phyloP scores from a whole-genome alignment of 1,284 basidiomycete genomes.

The Cutaneotrichosporon dermatis region DNA sequence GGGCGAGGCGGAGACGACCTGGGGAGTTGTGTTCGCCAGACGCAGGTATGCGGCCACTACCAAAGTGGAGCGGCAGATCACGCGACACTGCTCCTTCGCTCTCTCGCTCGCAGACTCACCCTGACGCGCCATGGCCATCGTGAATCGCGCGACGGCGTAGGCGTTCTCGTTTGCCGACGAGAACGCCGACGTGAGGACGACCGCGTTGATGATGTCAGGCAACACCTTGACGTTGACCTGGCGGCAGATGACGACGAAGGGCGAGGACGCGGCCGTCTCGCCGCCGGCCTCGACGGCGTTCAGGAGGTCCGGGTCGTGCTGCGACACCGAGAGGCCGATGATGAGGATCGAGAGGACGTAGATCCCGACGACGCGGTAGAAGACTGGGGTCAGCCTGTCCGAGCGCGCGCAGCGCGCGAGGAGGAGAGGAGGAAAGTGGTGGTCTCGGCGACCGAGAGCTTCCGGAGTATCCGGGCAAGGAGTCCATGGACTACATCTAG shows the following conservation, averaged over 20 bases:
- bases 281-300: conserved; percentile 54
- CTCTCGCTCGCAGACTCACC: conserved; percentile 51
- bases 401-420: too few species aligned
- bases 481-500: too few species aligned
- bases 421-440: too few species aligned
- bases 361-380: conserved; percentile 62
- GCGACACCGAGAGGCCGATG: conserved; percentile 42
- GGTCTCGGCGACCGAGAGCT: too few species aligned
- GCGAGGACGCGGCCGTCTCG: conserved; percentile 64
- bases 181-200: conserved; percentile 55
- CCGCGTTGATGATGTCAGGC: conserved; percentile 64
- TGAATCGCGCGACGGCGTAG: conserved; percentile 38
- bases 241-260: conserved; percentile 67
- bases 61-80: too few species aligned
- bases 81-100: conserved; percentile 21
- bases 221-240: conserved; percentile 68
- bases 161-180: conserved; percentile 29
- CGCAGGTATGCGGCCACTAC: too few species aligned
- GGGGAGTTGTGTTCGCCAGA: too few species aligned
- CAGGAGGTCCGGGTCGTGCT: conserved; percentile 44
- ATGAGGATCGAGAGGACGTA: conserved; percentile 49
- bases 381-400: conserved; percentile 53
- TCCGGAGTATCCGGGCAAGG: too few species aligned
- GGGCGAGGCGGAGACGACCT: too few species aligned
- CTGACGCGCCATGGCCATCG: conserved; percentile 49